Evolutionary conservation across 768 basidiomycete genomes (phyloP).

Genomic region (Lentinula boryana): DNA sequence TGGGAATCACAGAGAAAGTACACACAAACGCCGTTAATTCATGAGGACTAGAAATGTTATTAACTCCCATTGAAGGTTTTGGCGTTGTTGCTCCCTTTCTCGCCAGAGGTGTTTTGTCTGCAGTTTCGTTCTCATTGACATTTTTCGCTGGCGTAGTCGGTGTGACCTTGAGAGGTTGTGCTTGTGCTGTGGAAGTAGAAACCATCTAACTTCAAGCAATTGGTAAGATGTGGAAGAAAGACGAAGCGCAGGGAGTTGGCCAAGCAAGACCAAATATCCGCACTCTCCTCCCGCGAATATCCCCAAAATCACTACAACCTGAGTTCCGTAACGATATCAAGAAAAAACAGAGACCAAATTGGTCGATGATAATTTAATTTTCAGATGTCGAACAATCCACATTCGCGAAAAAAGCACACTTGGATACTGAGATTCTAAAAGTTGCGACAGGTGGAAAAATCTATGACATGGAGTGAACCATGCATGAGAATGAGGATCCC

Average conservation of each 20-base stretch:
- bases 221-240: background rate
- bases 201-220: background rate
- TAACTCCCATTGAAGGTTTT: conserved; percentile 36
- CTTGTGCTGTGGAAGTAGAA: conserved; percentile 46
- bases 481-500: too few relatives aligned
- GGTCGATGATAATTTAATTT: too few relatives aligned
- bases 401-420: too few relatives aligned
- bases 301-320: background rate
- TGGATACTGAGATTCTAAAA: background rate
- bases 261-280: background rate
- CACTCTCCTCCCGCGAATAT: background rate
- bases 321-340: too few relatives aligned
- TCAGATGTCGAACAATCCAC: too few relatives aligned
- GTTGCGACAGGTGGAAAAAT: background rate
- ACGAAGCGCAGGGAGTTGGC: background rate
- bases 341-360: too few relatives aligned
- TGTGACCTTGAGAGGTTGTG: conserved; percentile 62
- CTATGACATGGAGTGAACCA: too few relatives aligned
- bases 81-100: conserved; percentile 31
- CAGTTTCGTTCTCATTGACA: conserved; percentile 27
- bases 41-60: conserved; percentile 87
- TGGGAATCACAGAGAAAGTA: background rate
- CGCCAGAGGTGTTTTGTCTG: conserved; percentile 44
- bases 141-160: conserved; percentile 49
- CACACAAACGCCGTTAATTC: conserved; percentile 91